A percentile compares a stretch with the other conserved stretches of the same genome.
These are phyloP conservation scores for Schrenkiella parvula DNA, from an alignment of 345 rosid species.

Conservation along the genomic window DNA sequence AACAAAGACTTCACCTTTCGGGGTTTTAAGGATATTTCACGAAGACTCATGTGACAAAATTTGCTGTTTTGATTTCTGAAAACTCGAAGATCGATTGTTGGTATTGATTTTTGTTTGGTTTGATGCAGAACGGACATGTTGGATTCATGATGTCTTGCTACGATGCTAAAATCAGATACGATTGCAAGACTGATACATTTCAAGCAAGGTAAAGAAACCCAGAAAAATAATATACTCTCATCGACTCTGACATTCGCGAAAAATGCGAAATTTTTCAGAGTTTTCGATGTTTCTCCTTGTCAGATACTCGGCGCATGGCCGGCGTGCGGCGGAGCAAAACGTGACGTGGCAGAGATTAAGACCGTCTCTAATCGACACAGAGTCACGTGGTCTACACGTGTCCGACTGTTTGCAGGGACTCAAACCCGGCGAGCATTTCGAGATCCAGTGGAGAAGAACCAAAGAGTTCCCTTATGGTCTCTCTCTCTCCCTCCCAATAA, in stretches of 20 bases:
- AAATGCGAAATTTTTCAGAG: neutral
- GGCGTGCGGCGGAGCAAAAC: constrained; percentile 54
- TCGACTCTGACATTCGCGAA: neutral
- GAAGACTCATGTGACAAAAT: neutral
- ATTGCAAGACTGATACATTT: constrained; percentile 59
- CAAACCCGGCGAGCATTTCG: constrained; percentile 67
- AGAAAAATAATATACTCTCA: neutral
- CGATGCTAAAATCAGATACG: constrained; percentile 73
- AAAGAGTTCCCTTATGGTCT: constrained; percentile 81
- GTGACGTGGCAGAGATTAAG: constrained; percentile 83
- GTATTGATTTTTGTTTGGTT: neutral
- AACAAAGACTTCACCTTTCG: neutral
- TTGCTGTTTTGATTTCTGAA: neutral
- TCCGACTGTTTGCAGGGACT: constrained; percentile 62
- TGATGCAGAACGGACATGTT: constrained; percentile 67
- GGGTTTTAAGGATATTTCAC: neutral
- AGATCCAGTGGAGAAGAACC: constrained; percentile 94
- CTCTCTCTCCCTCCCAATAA: neutral
- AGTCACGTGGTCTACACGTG: constrained; percentile 53
- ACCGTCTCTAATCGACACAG: constrained; percentile 47
- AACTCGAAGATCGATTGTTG: neutral
- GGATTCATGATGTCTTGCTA: constrained; percentile 94
- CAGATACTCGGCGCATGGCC: constrained; percentile 72
- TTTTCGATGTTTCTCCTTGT: neutral
- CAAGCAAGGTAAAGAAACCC: constrained; percentile 39